Conservation (phyloP, 2,329 filamentous ascomycete genomes). For the Pseudodiploospora longispora region DNA sequence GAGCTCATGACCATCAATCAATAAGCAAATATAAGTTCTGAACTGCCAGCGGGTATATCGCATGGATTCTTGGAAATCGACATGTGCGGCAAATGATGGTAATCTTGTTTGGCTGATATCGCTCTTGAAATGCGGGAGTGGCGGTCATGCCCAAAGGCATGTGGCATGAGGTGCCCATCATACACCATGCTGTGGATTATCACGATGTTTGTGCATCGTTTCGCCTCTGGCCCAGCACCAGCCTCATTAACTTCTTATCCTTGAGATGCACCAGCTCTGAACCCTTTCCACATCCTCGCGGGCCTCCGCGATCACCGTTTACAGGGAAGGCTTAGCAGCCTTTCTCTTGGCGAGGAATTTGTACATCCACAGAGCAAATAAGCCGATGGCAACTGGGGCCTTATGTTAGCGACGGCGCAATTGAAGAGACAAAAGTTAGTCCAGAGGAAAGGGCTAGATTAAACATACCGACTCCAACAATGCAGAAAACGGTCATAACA, state of each 20-base stretch:
- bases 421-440: background rate
- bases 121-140: background rate
- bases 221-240: too few relatives aligned
- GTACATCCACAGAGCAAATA: conserved; percentile 23
- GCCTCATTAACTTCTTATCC: too few relatives aligned
- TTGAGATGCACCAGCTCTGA: too few relatives aligned
- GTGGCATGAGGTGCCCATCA: too few relatives aligned
- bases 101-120: conserved; percentile 1
- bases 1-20: conserved; percentile 1
- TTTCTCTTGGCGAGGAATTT: conserved; percentile 25
- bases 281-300: background rate
- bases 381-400: conserved; percentile 22
- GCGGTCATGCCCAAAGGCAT: too few relatives aligned
- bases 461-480: conserved; percentile 31
- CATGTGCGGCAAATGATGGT: background rate
- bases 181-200: too few relatives aligned
- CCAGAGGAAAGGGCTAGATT: background rate
- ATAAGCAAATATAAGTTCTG: conserved; percentile 4
- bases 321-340: conserved; percentile 22
- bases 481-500: conserved; percentile 36
- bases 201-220: too few relatives aligned
- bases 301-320: conserved; percentile 6
- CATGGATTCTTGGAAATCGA: background rate
- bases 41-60: conserved; percentile 3
- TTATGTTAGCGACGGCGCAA: conserved; percentile 11